Evolutionary conservation across 2,329 filamentous ascomycete genomes (phyloP), one percentile per base, ranked within the genome.

Genomic region (Cryphonectria japonica): DNA sequence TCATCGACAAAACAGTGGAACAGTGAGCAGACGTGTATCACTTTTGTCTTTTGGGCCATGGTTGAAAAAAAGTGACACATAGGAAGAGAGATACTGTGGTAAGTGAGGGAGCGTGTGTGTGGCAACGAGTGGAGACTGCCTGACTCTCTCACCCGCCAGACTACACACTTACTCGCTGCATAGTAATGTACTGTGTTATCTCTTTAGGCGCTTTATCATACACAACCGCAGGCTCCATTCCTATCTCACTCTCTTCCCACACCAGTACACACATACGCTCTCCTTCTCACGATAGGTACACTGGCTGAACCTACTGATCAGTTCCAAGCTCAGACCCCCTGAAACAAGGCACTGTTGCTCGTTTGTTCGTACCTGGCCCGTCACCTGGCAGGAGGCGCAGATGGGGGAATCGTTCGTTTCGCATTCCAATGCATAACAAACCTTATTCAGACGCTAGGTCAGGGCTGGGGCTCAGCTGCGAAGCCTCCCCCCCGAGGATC

Each of bases 391-490:
- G 16, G 29, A 29, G 29, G 57, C 32, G 57, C 32, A n/a, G 46
- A n/a, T 43, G 54, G 29, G 16, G 16, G 16, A 34, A 32, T 29
- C 57, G 57, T 61, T 61, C 57, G 57, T 61, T 61, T 61, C 57
- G 57, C 29, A 61, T 61, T 61, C 29, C 29, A 34, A 34, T 34
- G 57, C 57, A 61, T 61, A 32, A 61, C 16, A 61, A 61, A 61
- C 57, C 57, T 61, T 61, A 61, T 61, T 61, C 57, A 61, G 57
- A 5, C 32, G 29, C 57, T 37, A 61, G 29, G 52, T 61, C 32
- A 37, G 37, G 32, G 32, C 29, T 61, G 57, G 57, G 57, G 29
- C 57, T 61, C 57, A 61, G 32, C 32, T 61, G 57, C 57, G 29
- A 61, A 61, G 57, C 32, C 32, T 34, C 57, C 32, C 54, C 54